Evolutionary conservation across 306 rosid species (phyloP).

Genomic region (Vigna trinervia): DNA sequence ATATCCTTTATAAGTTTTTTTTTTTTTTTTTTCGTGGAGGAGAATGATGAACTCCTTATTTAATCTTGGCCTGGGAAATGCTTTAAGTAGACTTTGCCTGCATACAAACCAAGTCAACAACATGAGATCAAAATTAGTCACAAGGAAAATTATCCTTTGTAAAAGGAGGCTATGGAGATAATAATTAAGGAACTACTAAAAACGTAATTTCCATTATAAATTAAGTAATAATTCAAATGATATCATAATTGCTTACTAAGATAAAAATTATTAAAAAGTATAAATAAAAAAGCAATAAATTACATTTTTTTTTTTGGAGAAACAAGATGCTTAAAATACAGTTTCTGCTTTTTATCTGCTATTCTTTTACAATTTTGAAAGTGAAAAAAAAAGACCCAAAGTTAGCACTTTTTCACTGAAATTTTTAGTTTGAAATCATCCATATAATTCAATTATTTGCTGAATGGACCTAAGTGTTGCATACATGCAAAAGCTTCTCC

Average conservation of each 20-base stretch:
- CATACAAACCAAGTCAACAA: slow-evolving; percentile 36
- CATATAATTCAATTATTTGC: slow-evolving; percentile 12
- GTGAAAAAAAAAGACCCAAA: not conserved
- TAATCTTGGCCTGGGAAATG: slow-evolving; percentile 55
- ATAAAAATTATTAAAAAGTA: no score
- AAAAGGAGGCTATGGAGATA: not conserved
- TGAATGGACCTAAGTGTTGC: slow-evolving; percentile 14
- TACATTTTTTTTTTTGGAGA: no score
- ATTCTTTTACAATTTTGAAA: no score
- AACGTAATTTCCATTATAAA: not conserved
- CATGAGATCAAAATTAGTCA: slow-evolving; percentile 28
- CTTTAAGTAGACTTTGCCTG: slow-evolving; percentile 73
- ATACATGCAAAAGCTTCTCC: slow-evolving; percentile 56
- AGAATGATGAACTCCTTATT: slow-evolving; percentile 40
- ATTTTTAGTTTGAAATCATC: slow-evolving; percentile 13
- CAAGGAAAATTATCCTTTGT: slow-evolving; percentile 12
- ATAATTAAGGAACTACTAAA: slow-evolving; percentile 25
- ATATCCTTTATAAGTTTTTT: not conserved
- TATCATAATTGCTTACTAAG: not conserved
- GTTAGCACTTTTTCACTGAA: slow-evolving; percentile 9
- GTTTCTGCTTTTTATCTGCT: no score
- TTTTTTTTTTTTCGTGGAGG: not conserved
- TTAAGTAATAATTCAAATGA: slow-evolving; percentile 23
- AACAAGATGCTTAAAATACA: no score
- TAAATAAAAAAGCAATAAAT: no score